These are phyloP conservation scores for Botrytis elliptica DNA, from an alignment of 2,329 filamentous ascomycete species.

Conservation along the genomic window DNA sequence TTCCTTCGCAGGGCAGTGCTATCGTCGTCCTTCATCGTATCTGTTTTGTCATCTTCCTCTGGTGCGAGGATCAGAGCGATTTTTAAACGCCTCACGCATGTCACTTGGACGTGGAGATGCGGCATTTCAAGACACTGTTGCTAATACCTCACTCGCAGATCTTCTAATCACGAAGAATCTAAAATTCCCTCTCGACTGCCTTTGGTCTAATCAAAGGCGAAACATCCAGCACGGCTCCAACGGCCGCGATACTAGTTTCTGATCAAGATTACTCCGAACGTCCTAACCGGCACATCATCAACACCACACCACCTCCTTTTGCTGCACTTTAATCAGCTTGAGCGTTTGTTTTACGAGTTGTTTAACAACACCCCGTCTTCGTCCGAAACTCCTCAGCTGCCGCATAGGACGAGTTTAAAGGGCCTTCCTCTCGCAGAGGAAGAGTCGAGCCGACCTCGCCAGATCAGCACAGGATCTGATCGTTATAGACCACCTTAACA, in stretches of 20 bases:
- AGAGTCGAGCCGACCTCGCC: constrained; percentile 99
- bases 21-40: background rate
- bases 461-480: constrained; percentile 85
- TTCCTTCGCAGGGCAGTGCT: background rate
- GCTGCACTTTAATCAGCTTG: constrained; percentile 52
- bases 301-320: constrained; percentile 59
- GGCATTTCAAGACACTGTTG: constrained; percentile 15
- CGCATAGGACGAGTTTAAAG: constrained; percentile 98
- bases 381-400: constrained; percentile 79
- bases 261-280: constrained; percentile 69
- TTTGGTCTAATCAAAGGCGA: constrained; percentile 69
- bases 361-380: constrained; percentile 52
- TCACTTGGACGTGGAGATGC: background rate
- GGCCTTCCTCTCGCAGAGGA: constrained; percentile 99
- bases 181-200: constrained; percentile 44
- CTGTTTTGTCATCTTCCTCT: background rate
- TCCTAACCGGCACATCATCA: constrained; percentile 65
- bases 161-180: constrained; percentile 9
- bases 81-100: background rate
- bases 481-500: constrained; percentile 95
- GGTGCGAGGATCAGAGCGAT: background rate
- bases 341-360: constrained; percentile 50
- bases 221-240: constrained; percentile 57
- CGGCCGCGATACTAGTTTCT: constrained; percentile 61
- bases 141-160: constrained; percentile 18